Conservation (phyloP, 495 filamentous ascomycete genomes). For the Podospora pseudopauciseta region DNA sequence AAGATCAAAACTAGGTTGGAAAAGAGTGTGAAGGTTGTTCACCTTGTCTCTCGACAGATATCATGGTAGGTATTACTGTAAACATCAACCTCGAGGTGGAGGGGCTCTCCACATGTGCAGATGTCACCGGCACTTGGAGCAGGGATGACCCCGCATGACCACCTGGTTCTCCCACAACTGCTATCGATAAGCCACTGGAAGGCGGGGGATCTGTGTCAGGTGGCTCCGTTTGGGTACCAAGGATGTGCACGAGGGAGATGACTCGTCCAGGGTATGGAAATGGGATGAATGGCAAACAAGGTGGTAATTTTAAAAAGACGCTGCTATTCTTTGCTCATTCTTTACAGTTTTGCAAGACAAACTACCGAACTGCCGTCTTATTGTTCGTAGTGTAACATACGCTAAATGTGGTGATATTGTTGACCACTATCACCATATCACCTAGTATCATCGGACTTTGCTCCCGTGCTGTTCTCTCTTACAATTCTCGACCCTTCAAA, state of each 20-base stretch:
- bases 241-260: not conserved
- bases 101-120: not conserved
- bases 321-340: not conserved
- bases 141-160: slow-evolving; percentile 7
- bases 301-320: not conserved
- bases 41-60: no score
- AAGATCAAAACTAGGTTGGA: not conserved
- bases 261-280: not conserved
- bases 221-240: not conserved
- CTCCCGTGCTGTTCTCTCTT: not conserved
- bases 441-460: not conserved
- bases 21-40: no score
- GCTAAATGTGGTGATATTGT: not conserved
- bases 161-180: not conserved
- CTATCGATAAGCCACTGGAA: not conserved
- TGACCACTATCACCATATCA: not conserved
- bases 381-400: not conserved
- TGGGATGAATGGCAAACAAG: not conserved
- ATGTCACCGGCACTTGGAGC: slow-evolving; percentile 2
- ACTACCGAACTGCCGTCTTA: not conserved
- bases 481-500: no score
- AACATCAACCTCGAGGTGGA: no score
- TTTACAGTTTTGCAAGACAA: not conserved
- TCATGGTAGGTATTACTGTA: no score
- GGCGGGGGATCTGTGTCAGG: not conserved